These are phyloP conservation scores for Phialophora tarda DNA, from an alignment of 2,329 filamentous ascomycete genomes.

Conservation along the genomic window DNA sequence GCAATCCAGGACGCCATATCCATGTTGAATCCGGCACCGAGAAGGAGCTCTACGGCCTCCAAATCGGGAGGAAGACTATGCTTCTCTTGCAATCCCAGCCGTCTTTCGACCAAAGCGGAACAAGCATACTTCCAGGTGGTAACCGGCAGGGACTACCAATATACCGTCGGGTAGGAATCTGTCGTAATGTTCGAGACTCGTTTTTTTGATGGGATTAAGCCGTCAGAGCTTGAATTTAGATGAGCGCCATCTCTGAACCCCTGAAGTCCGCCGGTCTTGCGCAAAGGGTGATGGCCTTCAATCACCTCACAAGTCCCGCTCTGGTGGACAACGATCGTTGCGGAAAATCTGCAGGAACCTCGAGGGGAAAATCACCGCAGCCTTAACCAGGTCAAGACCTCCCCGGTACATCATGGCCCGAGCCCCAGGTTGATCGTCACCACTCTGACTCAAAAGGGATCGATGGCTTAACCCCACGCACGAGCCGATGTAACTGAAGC, in stretches of 20 bases:
- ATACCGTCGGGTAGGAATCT: not conserved
- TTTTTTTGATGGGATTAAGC: not conserved
- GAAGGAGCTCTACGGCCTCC: not conserved
- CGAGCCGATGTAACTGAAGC: constrained; percentile 5
- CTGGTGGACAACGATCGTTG: no score
- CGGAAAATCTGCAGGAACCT: no score
- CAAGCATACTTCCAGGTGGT: not conserved
- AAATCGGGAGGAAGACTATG: not conserved
- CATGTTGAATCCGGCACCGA: not conserved
- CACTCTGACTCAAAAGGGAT: not conserved
- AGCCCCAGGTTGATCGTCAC: constrained; percentile 1
- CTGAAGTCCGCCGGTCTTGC: not conserved
- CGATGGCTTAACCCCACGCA: constrained; percentile 2
- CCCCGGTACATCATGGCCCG: no score
- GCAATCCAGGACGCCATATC: not conserved
- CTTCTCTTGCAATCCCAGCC: not conserved
- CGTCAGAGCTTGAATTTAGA: not conserved
- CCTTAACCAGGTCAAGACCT: no score
- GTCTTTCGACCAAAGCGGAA: not conserved
- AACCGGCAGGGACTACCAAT: not conserved
- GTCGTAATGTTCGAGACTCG: not conserved
- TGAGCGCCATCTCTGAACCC: not conserved
- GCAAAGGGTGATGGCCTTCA: no score
- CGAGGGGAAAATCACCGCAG: no score
- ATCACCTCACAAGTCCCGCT: no score